A percentile compares a stretch with the other conserved stretches of the same genome.
These are phyloP conservation scores for Oryza meyeriana DNA, from an alignment of 176 grass and related monocot genomes.

Conservation along the genomic window DNA sequence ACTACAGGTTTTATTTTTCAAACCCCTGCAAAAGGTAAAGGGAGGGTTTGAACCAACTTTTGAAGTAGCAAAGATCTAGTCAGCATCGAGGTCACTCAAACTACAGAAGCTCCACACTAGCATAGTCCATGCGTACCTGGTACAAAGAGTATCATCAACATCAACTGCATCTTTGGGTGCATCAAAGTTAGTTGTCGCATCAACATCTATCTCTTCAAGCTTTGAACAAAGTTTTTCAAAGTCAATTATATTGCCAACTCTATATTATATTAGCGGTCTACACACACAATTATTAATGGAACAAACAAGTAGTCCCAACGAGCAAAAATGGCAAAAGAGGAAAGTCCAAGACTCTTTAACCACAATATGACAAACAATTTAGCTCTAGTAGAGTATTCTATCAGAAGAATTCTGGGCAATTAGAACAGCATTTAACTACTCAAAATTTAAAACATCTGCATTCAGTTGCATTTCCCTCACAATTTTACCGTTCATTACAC, in stretches of 20 bases:
- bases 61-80: conserved; percentile 1
- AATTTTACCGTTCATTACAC: background rate
- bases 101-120: conserved; percentile 20
- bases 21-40: conserved; percentile 1
- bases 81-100: background rate
- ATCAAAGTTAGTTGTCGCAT: conserved; percentile 32
- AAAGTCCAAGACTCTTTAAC: background rate
- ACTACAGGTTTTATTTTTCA: background rate
- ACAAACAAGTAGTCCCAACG: background rate
- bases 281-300: conserved; percentile 18
- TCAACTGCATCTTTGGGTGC: conserved; percentile 47
- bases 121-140: conserved; percentile 41
- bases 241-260: conserved; percentile 26
- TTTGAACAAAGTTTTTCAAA: conserved; percentile 49
- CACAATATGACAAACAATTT: background rate
- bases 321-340: background rate
- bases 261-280: background rate
- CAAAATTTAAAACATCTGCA: background rate
- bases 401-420: background rate
- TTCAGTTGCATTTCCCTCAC: background rate
- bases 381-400: background rate
- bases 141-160: conserved; percentile 55
- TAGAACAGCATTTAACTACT: background rate
- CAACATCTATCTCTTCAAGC: conserved; percentile 55
- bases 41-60: background rate